Conservation (phyloP, 306 rosid species). For the Cicer cuneatum region DNA sequence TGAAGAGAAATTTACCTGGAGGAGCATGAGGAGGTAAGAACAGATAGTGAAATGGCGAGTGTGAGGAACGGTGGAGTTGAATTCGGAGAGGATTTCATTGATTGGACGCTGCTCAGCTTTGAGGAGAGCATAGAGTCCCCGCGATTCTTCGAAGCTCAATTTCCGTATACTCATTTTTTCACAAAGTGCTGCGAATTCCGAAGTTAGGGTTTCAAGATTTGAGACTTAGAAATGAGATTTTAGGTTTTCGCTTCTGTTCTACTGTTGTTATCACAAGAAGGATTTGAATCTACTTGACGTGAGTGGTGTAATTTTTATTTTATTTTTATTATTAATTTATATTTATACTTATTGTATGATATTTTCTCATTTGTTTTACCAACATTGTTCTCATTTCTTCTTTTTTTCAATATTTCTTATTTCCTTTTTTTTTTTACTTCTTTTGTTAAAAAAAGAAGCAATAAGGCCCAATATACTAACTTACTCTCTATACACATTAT, state of each 20-base stretch:
- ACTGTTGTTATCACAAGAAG: background rate
- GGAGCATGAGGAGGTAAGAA: conserved; percentile 68
- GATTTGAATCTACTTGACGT: conserved; percentile 2
- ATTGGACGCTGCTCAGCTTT: conserved; percentile 69
- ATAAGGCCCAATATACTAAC: too few relatives aligned
- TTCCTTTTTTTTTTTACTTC: too few relatives aligned
- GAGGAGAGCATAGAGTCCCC: conserved; percentile 55
- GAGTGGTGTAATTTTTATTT: background rate
- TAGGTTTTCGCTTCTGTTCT: conserved; percentile 21
- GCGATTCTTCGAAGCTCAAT: conserved; percentile 70
- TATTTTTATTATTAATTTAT: background rate
- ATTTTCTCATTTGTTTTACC: too few relatives aligned
- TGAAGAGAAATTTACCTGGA: conserved; percentile 54
- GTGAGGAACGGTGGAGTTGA: conserved; percentile 58
- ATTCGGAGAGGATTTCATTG: conserved; percentile 67
- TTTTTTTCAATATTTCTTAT: too few relatives aligned
- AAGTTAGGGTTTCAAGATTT: conserved; percentile 38
- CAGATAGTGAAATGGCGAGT: conserved; percentile 68
- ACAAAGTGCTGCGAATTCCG: background rate
- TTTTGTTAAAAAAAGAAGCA: too few relatives aligned
- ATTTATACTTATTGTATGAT: background rate
- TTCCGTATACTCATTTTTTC: conserved; percentile 52
- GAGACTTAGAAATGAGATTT: conserved; percentile 1
- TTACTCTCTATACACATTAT: too few relatives aligned
- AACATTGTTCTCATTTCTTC: too few relatives aligned